Evolutionary conservation across 2,329 filamentous ascomycete genomes (phyloP).

Genomic region (Pseudophaeomoniella oleicola): DNA sequence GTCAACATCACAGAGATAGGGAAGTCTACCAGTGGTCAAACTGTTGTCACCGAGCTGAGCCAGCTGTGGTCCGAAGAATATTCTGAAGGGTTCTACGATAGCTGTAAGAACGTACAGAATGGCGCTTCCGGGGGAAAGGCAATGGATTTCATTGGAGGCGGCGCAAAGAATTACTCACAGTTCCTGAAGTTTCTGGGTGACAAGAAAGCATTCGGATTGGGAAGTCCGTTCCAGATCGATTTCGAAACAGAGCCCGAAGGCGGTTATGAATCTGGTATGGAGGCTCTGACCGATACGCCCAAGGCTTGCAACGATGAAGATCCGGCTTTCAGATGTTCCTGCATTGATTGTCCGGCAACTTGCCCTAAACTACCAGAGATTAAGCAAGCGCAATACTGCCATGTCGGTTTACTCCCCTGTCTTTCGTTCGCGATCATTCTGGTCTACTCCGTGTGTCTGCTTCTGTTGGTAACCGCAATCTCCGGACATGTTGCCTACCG

Average conservation of each 20-base stretch:
- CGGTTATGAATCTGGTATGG: constrained; percentile 55
- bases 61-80: constrained; percentile 77
- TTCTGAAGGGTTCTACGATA: constrained; percentile 80
- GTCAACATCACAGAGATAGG: constrained; percentile 74
- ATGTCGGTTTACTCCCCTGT: constrained; percentile 79
- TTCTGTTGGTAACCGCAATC: constrained; percentile 50
- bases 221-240: constrained; percentile 97
- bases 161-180: constrained; percentile 74
- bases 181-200: constrained; percentile 87
- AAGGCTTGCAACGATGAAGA: constrained; percentile 87
- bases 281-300: constrained; percentile 52
- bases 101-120: constrained; percentile 98
- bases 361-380: constrained; percentile 73
- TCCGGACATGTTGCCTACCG: constrained; percentile 64
- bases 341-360: constrained; percentile 77
- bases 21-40: constrained; percentile 36
- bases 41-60: constrained; percentile 75
- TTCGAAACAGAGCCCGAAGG: constrained; percentile 49
- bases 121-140: constrained; percentile 85
- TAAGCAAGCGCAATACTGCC: constrained; percentile 54
- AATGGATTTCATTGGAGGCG: constrained; percentile 91
- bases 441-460: constrained; percentile 62
- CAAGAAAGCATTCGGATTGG: constrained; percentile 60
- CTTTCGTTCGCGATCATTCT: constrained; percentile 86
- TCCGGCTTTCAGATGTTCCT: constrained; percentile 74